phyloP scores from a whole-genome alignment of 192 early-diverging fungal genomes.

The Coemansia sp. region DNA sequence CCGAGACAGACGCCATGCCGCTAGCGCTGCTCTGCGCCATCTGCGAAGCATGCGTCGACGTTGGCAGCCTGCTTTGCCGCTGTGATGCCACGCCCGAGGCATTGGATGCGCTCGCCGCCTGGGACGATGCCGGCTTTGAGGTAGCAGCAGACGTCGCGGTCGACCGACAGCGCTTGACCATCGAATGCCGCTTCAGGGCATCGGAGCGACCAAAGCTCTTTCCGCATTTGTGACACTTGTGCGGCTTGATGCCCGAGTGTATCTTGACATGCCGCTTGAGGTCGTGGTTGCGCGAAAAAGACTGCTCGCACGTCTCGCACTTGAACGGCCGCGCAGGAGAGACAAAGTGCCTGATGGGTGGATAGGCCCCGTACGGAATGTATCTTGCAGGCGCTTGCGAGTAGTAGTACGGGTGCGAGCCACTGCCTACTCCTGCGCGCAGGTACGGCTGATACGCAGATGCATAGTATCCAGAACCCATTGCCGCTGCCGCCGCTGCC shows the following conservation, averaged over 20 bases:
- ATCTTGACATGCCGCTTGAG: constrained; percentile 73
- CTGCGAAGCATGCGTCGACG: not conserved
- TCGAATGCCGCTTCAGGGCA: constrained; percentile 66
- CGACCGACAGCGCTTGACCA: constrained; percentile 60
- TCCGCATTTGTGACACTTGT: constrained; percentile 67
- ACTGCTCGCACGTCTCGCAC: constrained; percentile 54
- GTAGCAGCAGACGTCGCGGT: constrained; percentile 5
- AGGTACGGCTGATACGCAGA: constrained; percentile 47
- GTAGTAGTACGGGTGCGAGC: constrained; percentile 45
- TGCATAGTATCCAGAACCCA: constrained; percentile 43
- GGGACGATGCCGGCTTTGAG: constrained; percentile 8
- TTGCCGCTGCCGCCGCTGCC: constrained; percentile 34
- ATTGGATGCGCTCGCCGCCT: not conserved
- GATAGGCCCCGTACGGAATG: constrained; percentile 47
- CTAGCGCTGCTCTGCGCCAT: constrained; percentile 4
- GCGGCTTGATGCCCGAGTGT: constrained; percentile 74
- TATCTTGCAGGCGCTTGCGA: constrained; percentile 43
- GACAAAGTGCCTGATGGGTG: constrained; percentile 52
- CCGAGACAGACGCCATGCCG: constrained; percentile 20
- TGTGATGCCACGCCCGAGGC: constrained; percentile 4
- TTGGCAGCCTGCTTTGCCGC: not conserved
- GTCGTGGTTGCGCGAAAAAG: constrained; percentile 73
- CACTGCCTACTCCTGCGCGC: constrained; percentile 16
- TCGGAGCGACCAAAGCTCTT: constrained; percentile 73
- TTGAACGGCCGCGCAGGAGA: constrained; percentile 56